A percentile compares a stretch with the other conserved stretches of the same genome.
phyloP scores from a whole-genome alignment of 176 grass and related monocot species.

The Bolboschoenus planiculmis region DNA sequence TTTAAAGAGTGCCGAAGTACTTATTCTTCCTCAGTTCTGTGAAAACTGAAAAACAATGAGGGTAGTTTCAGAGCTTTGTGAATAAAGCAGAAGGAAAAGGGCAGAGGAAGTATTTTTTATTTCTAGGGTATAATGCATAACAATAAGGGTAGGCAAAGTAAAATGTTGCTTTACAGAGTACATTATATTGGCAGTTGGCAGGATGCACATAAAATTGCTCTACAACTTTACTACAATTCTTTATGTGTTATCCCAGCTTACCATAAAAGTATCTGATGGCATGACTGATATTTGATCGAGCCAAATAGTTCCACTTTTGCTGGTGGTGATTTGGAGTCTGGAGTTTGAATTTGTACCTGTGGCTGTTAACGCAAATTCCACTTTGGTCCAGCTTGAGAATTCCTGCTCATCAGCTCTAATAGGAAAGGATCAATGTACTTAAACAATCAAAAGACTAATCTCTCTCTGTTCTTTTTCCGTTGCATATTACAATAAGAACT shows the following conservation, averaged over 20 bases:
- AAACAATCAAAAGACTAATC: constrained; percentile 1
- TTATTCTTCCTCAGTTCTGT: neutral
- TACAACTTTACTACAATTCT: constrained; percentile 1
- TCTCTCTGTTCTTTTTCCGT: neutral
- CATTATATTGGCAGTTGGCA: neutral
- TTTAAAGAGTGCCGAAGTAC: neutral
- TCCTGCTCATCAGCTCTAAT: constrained; percentile 57
- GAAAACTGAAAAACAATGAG: neutral
- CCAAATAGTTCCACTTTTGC: constrained; percentile 66
- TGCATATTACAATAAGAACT: constrained; percentile 8
- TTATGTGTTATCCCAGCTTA: neutral
- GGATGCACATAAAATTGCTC: neutral
- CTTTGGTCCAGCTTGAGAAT: constrained; percentile 60
- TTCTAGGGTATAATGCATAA: constrained; percentile 3
- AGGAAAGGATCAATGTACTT: neutral
- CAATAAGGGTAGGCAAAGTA: neutral
- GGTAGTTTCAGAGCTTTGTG: neutral
- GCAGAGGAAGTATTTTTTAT: neutral
- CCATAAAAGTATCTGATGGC: constrained; percentile 70
- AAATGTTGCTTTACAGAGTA: neutral
- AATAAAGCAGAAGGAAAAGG: neutral
- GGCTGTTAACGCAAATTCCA: constrained; percentile 70
- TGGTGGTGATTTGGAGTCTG: constrained; percentile 69
- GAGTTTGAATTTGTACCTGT: constrained; percentile 49
- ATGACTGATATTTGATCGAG: constrained; percentile 96